Conservation (phyloP, 2,329 filamentous ascomycete genomes). For the Talaromyces sp. region DNA sequence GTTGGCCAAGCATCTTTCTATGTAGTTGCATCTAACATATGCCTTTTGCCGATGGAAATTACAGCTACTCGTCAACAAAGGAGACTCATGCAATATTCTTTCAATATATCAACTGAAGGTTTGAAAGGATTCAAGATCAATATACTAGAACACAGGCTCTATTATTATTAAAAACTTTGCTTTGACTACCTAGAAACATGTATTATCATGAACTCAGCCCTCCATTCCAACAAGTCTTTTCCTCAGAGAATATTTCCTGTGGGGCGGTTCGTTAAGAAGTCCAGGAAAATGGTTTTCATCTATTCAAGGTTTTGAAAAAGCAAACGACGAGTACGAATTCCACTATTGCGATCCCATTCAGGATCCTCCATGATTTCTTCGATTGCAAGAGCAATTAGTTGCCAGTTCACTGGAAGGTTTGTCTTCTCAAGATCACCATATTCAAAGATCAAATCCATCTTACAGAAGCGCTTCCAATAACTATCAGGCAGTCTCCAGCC, state of each 20-base stretch:
- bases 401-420: conserved; percentile 8
- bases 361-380: conserved; percentile 8
- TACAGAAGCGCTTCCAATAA: conserved; percentile 11
- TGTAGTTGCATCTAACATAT: neutral
- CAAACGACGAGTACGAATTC: conserved; percentile 8
- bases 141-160: neutral
- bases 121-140: neutral
- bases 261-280: conserved; percentile 2
- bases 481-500: conserved; percentile 10
- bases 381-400: conserved; percentile 9
- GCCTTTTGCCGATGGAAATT: neutral
- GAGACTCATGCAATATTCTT: neutral
- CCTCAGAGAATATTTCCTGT: neutral
- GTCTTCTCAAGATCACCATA: conserved; percentile 9
- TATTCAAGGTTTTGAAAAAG: conserved; percentile 3
- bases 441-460: conserved; percentile 12
- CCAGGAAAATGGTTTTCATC: conserved; percentile 2
- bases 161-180: neutral
- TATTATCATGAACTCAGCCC: neutral
- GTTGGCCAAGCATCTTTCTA: neutral
- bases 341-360: neutral
- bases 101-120: neutral
- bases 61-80: neutral
- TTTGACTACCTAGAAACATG: neutral
- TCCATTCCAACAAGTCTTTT: neutral